These are phyloP conservation scores for Pleomassaria siparia DNA, from an alignment of 2,329 filamentous ascomycete genomes.

Conservation along the genomic window DNA sequence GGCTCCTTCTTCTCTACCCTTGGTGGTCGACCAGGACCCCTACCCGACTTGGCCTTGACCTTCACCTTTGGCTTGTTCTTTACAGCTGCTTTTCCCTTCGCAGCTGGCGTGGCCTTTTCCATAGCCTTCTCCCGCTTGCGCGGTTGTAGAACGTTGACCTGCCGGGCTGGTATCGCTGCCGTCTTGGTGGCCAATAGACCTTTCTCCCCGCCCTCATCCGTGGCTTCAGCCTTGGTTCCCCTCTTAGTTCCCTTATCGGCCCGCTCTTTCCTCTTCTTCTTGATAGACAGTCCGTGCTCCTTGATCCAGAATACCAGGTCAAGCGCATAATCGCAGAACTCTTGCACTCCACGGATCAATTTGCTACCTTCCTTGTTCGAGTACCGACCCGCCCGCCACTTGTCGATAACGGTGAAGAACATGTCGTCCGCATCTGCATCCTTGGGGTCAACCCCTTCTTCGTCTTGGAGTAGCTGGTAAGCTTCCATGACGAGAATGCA, in stretches of 20 bases:
- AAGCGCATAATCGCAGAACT: slow-evolving; percentile 36
- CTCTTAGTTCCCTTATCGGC: slow-evolving; percentile 1
- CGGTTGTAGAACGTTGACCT: too few species aligned
- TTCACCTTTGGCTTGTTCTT: too few species aligned
- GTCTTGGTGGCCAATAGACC: too few species aligned
- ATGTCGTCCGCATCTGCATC: slow-evolving; percentile 27
- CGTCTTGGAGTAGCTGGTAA: slow-evolving; percentile 1
- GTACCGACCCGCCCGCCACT: slow-evolving; percentile 30
- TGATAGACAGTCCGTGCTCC: slow-evolving; percentile 23
- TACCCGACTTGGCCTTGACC: too few species aligned
- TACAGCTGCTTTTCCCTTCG: too few species aligned
- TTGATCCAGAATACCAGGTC: slow-evolving; percentile 35
- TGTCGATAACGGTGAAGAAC: slow-evolving; percentile 35
- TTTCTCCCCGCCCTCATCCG: slow-evolving; percentile 9
- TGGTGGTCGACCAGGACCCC: too few species aligned
- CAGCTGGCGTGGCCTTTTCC: too few species aligned
- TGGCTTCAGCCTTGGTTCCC: neutral
- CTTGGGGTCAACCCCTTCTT: neutral
- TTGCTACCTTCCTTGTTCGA: slow-evolving; percentile 10
- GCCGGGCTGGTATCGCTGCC: too few species aligned
- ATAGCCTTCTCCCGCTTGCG: too few species aligned
- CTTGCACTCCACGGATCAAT: slow-evolving; percentile 31
- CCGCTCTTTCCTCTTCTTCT: slow-evolving; percentile 15
- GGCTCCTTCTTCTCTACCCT: too few species aligned
- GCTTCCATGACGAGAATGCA: slow-evolving; percentile 35